Evolutionary conservation across 2,329 filamentous ascomycete species (phyloP), one percentile per base, ranked within the genome.

Genomic region (Mycosphaerella arachidis): DNA sequence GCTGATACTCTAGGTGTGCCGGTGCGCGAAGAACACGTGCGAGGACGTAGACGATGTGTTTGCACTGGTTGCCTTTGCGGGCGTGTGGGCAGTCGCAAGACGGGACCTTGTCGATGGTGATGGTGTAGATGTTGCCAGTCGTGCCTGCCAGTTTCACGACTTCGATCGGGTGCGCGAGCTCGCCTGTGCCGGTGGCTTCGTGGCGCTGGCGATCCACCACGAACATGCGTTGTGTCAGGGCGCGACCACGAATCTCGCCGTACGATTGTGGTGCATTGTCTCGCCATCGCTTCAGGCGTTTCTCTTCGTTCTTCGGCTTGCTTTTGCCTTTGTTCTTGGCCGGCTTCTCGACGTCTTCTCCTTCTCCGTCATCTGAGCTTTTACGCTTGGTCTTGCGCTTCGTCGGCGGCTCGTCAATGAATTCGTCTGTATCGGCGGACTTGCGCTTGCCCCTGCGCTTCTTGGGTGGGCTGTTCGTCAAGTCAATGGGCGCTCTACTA

Each of bases 1-100:
- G 74, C 68, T 88, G 85, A 62, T 86, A 87, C 52, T 80, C 78
- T 2, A 87, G 75, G 37, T 85, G 70, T 35, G 77, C 71, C 0
- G 79, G 80, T 0, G 79, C 83, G 72, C 84, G 85, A 35, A 87
- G 76, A 1, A 85, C 81, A 29, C 82, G 82, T 48, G 81, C 72
- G 56, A 87, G 77, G 31, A 84, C 82, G 66, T 85, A 89, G 31
- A 88, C 64, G 18, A 86, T 76, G 65, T 89, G 86, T 67, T 87
- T 87, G 78, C 85, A 88, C 67, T 86, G 82, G 8, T 84, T 81
- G 37, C 67, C 63, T 43, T 69, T 70, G 13, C 35, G 54, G 1
- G 70, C 70, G 46, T 72, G 62, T 2, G 70, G 70, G 40, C 71
- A 72, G 16, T 66, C 63, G 56, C 71, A 72, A 1, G 66, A 73